A percentile compares a stretch with the other conserved stretches of the same genome.
Conservation (phyloP, 2,329 filamentous ascomycete species). For the Sporothrix euskadiensis region DNA sequence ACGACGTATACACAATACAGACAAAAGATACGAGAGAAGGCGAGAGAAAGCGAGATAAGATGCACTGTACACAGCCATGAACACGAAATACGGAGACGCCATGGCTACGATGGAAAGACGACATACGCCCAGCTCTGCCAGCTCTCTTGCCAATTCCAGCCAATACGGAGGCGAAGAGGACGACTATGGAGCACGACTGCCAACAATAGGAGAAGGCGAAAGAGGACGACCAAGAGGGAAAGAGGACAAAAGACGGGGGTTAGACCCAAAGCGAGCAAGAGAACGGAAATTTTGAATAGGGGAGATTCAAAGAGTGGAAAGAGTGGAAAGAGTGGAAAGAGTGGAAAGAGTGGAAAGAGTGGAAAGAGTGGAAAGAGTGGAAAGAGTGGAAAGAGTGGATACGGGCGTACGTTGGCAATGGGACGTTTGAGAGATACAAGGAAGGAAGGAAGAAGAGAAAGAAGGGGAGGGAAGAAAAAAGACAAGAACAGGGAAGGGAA, state of each 20-base stretch:
- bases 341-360: constrained; percentile 14
- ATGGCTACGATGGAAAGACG: not conserved
- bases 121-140: not conserved
- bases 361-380: constrained; percentile 14
- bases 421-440: not conserved
- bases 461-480: not conserved
- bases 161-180: not conserved
- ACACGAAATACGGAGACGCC: not conserved
- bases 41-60: not conserved
- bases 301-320: not conserved
- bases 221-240: not conserved
- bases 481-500: not conserved
- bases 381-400: not conserved
- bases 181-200: not conserved
- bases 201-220: not conserved
- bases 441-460: not conserved
- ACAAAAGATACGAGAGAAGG: not conserved
- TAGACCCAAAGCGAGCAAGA: not conserved
- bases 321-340: constrained; percentile 10
- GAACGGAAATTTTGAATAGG: not conserved
- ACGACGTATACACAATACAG: not conserved
- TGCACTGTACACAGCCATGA: not conserved
- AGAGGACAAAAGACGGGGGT: not conserved
- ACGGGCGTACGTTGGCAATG: not conserved
- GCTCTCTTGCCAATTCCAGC: not conserved